A percentile compares a stretch with the other conserved stretches of the same genome.
Conservation (phyloP, 2,329 filamentous ascomycete genomes). For the Rachicladosporium sp. region DNA sequence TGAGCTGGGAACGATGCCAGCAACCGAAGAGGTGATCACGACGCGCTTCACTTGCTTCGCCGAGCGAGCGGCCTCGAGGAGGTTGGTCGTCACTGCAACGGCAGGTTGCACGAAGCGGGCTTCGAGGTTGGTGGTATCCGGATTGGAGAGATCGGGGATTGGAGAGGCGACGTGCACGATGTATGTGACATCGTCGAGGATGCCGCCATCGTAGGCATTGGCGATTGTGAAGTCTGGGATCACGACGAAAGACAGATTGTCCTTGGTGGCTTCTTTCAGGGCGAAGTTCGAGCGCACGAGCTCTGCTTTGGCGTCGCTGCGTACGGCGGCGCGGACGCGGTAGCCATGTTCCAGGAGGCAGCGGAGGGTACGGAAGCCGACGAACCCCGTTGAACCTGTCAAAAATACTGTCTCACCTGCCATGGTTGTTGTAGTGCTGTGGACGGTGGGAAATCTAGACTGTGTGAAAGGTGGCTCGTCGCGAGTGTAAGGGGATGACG, state of each 20-base stretch:
- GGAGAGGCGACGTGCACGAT: conserved; percentile 20
- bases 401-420: conserved; percentile 15
- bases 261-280: conserved; percentile 13
- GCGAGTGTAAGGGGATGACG: too few species aligned
- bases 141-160: conserved; percentile 5
- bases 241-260: conserved; percentile 20
- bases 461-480: too few species aligned
- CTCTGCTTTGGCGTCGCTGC: conserved; percentile 21
- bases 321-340: conserved; percentile 26
- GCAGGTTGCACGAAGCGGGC: conserved; percentile 10
- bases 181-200: conserved; percentile 17
- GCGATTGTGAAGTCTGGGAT: conserved; percentile 21
- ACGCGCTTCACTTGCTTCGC: conserved; percentile 23
- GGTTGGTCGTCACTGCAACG: conserved; percentile 25
- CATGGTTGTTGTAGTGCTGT: background rate
- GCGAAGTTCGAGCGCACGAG: conserved; percentile 16
- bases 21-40: conserved; percentile 25
- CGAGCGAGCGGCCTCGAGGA: conserved; percentile 27
- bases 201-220: conserved; percentile 24
- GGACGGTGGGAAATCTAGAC: too few species aligned
- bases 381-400: conserved; percentile 28
- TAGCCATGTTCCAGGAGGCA: conserved; percentile 25
- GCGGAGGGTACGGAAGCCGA: conserved; percentile 25
- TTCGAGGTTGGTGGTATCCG: conserved; percentile 5
- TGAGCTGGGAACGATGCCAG: background rate